Evolutionary conservation across 2,329 filamentous ascomycete species (phyloP).

Genomic region (Penicillium paneum): DNA sequence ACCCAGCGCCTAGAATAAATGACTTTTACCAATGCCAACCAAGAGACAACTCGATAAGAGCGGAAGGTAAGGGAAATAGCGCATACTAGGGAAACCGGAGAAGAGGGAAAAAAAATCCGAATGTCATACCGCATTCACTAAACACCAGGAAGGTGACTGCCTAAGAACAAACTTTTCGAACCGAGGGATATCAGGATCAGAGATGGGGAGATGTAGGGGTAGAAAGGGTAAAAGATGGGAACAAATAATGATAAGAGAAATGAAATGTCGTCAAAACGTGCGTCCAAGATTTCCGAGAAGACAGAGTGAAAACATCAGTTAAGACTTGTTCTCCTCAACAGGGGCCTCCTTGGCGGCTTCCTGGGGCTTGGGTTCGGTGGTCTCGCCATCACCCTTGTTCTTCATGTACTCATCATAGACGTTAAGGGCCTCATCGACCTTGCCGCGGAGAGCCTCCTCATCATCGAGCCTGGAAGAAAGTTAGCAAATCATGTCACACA

Average conservation of each 20-base stretch:
- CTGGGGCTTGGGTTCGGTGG: constrained; percentile 46
- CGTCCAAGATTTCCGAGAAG: constrained; percentile 31
- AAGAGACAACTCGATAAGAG: background rate
- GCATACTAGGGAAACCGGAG: constrained; percentile 9
- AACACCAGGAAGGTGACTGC: constrained; percentile 31
- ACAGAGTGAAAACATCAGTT: constrained; percentile 26
- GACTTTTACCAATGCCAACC: constrained; percentile 21
- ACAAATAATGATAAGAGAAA: constrained; percentile 26
- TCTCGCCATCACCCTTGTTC: constrained; percentile 59
- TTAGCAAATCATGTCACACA: constrained; percentile 16
- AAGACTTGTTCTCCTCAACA: constrained; percentile 42
- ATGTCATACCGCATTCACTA: constrained; percentile 34
- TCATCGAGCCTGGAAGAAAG: constrained; percentile 69
- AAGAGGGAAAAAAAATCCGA: constrained; percentile 18
- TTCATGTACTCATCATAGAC: constrained; percentile 99
- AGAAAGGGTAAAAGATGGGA: constrained; percentile 22
- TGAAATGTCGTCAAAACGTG: constrained; percentile 38
- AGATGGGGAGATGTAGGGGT: constrained; percentile 22
- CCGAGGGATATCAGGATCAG: constrained; percentile 44
- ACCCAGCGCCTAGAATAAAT: constrained; percentile 16
- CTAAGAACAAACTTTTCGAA: constrained; percentile 42
- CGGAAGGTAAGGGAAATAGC: background rate
- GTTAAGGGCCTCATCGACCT: constrained; percentile 94
- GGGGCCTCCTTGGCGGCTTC: constrained; percentile 44
- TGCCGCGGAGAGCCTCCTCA: constrained; percentile 80